Conservation (phyloP, 306 rosid genomes). For the Dalbergia cochinchinensis region DNA sequence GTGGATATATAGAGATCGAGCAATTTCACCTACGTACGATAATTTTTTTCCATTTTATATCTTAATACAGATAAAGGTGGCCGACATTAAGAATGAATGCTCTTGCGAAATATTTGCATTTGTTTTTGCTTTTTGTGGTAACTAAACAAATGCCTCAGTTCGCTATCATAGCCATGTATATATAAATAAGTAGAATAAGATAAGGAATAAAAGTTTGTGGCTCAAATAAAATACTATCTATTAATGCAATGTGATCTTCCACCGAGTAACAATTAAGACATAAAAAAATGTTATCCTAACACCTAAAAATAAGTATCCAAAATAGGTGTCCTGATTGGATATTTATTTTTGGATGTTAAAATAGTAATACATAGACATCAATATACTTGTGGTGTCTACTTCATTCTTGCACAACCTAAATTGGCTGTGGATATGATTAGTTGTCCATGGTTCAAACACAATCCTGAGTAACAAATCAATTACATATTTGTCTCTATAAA, state of each 20-base stretch:
- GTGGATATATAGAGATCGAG: conserved; percentile 18
- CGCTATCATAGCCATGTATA: conserved; percentile 25
- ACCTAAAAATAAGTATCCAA: too few relatives aligned
- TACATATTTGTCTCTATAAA: background rate
- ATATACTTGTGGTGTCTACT: conserved; percentile 1
- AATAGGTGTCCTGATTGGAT: too few relatives aligned
- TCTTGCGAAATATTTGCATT: background rate
- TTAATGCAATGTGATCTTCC: conserved; percentile 41
- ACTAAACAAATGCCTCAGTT: conserved; percentile 28
- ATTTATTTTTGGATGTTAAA: too few relatives aligned
- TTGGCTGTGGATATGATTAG: conserved; percentile 33
- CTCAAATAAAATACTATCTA: conserved; percentile 35
- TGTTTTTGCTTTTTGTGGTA: background rate
- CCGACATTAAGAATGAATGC: conserved; percentile 64
- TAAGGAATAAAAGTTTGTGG: conserved; percentile 30
- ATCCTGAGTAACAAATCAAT: conserved; percentile 22
- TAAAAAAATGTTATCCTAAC: too few relatives aligned
- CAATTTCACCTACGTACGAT: conserved; percentile 2
- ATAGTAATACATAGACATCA: conserved; percentile 29
- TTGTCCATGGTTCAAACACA: conserved; percentile 32
- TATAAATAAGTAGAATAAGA: background rate
- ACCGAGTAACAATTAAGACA: conserved; percentile 38
- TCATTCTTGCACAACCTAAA: conserved; percentile 9
- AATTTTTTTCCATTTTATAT: background rate
- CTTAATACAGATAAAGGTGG: conserved; percentile 29